phyloP scores from a whole-genome alignment of 2,329 filamentous ascomycete genomes.

The Neobulgaria alba region DNA sequence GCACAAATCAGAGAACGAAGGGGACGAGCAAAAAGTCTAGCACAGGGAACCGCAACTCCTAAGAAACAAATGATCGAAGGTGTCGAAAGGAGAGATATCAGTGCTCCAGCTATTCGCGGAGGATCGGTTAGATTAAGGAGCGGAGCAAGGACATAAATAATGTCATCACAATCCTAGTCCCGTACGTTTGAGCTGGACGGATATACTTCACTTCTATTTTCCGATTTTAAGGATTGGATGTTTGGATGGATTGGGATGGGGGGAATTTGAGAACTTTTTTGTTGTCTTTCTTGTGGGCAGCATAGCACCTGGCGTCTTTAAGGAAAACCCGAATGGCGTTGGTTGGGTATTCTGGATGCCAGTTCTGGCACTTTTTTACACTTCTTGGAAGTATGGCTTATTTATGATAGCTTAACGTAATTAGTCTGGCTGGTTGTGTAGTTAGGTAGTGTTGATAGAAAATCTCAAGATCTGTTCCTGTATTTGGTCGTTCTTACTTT shows the following conservation, averaged over 20 bases:
- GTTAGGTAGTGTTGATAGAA: no score
- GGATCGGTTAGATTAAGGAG: slow-evolving; percentile 19
- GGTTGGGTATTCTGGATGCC: no score
- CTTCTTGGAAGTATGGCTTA: no score
- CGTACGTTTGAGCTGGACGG: not conserved
- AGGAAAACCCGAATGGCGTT: no score
- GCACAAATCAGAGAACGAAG: slow-evolving; percentile 66
- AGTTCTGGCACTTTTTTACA: no score
- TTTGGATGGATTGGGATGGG: slow-evolving; percentile 5
- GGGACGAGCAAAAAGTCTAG: slow-evolving; percentile 61
- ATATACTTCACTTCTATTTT: no score
- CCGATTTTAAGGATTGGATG: no score
- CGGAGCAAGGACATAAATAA: slow-evolving; percentile 11
- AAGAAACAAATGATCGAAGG: slow-evolving; percentile 34
- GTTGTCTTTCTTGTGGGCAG: slow-evolving; percentile 8
- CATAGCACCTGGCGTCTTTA: slow-evolving; percentile 23
- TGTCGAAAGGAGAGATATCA: slow-evolving; percentile 23
- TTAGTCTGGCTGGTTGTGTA: no score
- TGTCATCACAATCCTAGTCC: no score
- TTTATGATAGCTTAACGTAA: no score
- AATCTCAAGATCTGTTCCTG: no score
- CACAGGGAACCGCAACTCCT: slow-evolving; percentile 53
- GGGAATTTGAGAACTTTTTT: not conserved
- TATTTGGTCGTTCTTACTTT: no score
- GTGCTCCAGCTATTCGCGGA: slow-evolving; percentile 24